Evolutionary conservation across 257 asterid genomes (phyloP).

Genomic region (Cruciata laevipes): DNA sequence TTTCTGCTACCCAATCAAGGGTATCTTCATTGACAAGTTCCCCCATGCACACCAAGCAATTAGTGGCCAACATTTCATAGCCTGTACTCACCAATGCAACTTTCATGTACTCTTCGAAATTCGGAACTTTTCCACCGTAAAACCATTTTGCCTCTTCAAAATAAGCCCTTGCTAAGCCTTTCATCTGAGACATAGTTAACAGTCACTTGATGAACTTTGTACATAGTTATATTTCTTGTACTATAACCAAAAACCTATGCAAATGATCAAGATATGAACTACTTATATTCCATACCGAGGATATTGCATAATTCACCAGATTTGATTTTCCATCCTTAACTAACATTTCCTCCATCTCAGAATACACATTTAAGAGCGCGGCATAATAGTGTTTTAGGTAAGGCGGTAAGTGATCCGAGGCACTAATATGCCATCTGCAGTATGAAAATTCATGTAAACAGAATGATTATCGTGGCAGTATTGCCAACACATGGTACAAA

Average conservation of each 20-base stretch:
- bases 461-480: neutral
- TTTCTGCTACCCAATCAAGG: constrained; percentile 19
- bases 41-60: constrained; percentile 24
- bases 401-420: constrained; percentile 8
- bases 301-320: constrained; percentile 9
- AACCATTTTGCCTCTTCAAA: constrained; percentile 34
- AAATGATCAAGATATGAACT: too few species aligned
- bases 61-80: constrained; percentile 18
- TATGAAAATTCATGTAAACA: neutral
- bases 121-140: constrained; percentile 20
- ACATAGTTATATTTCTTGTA: neutral
- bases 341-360: constrained; percentile 14
- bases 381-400: constrained; percentile 18
- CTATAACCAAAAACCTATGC: neutral
- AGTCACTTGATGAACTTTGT: neutral
- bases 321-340: neutral
- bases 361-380: constrained; percentile 11
- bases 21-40: constrained; percentile 4
- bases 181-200: constrained; percentile 14
- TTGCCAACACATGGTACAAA: neutral
- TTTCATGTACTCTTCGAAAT: constrained; percentile 30
- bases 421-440: constrained; percentile 21
- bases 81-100: constrained; percentile 19
- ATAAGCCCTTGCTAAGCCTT: constrained; percentile 18
- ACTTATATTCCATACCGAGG: constrained; percentile 7